phyloP scores from a whole-genome alignment of 2,329 filamentous ascomycete species.

The Colletotrichum costaricense region DNA sequence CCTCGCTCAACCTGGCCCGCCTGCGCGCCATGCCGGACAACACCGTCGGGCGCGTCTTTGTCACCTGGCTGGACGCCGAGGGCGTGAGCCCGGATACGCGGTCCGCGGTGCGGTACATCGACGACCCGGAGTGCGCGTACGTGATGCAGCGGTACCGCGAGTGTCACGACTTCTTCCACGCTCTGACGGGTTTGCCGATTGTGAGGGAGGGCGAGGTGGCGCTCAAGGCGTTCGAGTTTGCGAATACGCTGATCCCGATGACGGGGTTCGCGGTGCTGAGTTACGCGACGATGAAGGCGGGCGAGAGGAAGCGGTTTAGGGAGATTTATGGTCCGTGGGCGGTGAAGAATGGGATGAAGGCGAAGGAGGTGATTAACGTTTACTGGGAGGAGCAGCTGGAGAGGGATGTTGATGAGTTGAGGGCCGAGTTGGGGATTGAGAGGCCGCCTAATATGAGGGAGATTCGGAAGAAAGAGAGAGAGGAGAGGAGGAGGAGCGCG shows the following conservation, averaged over 20 bases:
- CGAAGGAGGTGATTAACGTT: constrained; percentile 89
- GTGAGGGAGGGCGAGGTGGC: constrained; percentile 96
- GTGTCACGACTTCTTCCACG: constrained; percentile 98
- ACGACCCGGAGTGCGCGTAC: constrained; percentile 95
- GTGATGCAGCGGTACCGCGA: constrained; percentile 99
- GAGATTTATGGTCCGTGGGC: constrained; percentile 90
- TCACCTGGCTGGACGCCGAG: constrained; percentile 91
- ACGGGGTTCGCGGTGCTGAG: constrained; percentile 88
- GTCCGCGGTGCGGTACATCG: constrained; percentile 85
- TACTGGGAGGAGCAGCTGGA: constrained; percentile 98
- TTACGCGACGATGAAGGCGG: constrained; percentile 85
- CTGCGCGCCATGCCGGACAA: constrained; percentile 79
- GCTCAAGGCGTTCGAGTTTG: constrained; percentile 97
- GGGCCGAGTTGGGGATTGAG: constrained; percentile 83
- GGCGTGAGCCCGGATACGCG: constrained; percentile 94
- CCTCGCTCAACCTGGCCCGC: constrained; percentile 72
- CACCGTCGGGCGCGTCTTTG: constrained; percentile 85
- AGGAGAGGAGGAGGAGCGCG: constrained; percentile 74
- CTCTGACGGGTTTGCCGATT: constrained; percentile 88
- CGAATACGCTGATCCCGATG: constrained; percentile 95
- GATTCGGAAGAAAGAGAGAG: constrained; percentile 77
- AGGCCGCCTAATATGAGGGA: constrained; percentile 86
- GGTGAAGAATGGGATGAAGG: constrained; percentile 79
- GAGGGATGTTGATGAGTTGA: constrained; percentile 81
- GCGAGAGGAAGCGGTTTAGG: constrained; percentile 81